Conservation (phyloP, 257 asterid species). For the Petrea volubilis region DNA sequence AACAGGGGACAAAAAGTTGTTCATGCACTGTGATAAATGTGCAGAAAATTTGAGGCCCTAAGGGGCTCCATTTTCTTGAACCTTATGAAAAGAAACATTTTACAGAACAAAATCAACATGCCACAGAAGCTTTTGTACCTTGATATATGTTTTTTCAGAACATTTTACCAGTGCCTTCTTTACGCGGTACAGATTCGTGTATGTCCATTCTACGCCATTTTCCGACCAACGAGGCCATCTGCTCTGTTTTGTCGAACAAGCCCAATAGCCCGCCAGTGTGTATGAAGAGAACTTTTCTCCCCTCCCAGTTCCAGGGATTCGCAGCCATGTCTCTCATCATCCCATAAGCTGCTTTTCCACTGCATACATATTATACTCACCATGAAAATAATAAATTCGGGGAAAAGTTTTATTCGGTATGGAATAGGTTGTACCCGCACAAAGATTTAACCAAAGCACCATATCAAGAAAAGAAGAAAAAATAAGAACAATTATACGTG, state of each 20-base stretch:
- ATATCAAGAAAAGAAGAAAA: neutral
- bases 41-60: neutral
- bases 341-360: conserved; percentile 85
- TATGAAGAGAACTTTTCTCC: conserved; percentile 78
- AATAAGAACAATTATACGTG: neutral
- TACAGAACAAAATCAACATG: neutral
- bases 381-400: neutral
- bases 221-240: conserved; percentile 59
- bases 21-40: neutral
- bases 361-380: conserved; percentile 31
- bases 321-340: conserved; percentile 80
- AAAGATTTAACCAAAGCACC: too few relatives aligned
- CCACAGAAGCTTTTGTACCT: conserved; percentile 1
- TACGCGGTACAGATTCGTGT: conserved; percentile 54
- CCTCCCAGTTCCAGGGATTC: conserved; percentile 87
- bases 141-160: conserved; percentile 38
- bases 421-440: too few relatives aligned
- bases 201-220: conserved; percentile 83
- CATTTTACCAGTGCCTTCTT: conserved; percentile 89
- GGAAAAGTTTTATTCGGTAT: too few relatives aligned
- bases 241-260: conserved; percentile 74
- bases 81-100: neutral
- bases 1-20: neutral
- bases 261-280: conserved; percentile 96
- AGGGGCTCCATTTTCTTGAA: neutral